Evolutionary conservation across 192 early-diverging fungal genomes (phyloP), one percentile per base, ranked within the genome.

Genomic region (Coemansia sp.): DNA sequence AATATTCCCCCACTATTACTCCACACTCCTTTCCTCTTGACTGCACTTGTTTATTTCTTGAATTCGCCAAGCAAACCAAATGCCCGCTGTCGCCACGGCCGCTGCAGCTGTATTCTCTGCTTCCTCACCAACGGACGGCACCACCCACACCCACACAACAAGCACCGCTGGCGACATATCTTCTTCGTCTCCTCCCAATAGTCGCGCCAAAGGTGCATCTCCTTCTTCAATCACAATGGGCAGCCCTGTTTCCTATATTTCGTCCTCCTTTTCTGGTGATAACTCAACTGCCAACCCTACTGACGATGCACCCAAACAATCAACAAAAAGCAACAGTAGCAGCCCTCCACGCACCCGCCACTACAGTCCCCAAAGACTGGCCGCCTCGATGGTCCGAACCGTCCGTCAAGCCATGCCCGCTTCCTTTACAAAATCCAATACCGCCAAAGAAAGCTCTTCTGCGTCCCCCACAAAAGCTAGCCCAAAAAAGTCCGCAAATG

Each of bases 331-430:
- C 31, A 59, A 23, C n/a, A 59, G 20, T 23, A 42, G 16, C 15
- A 28, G 26, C 9, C 23, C 21, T 1, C 6, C 16, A 7, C 23
- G 21, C 23, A 51, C 7, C 25, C 23, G 7, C 30, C 7, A 34
- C 26, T 31, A 34, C 30, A 29, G 55, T 12, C 26, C 55, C 2
- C 55, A 31, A n/a, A 57, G 55, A 34, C 55, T 57, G 0, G 55
- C 55, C 18, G 16, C 55, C 28, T n/a, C 55, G 18, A 34, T 57
- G 55, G 55, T 57, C 30, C 55, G 55, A 30, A 34, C 55, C 6
- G 31, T 57, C 29, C 55, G 55, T 13, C 55, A 57, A 20, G 28
- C 30, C 55, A 57, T 57, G 7, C 55, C 55, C 28, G 29, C 8
- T 13, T 51, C 48, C 23, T 51, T 51, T 43, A 29, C 51, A 53